These are phyloP conservation scores for Euphorbia peplus DNA, from an alignment of 345 rosid genomes.

Conservation along the genomic window DNA sequence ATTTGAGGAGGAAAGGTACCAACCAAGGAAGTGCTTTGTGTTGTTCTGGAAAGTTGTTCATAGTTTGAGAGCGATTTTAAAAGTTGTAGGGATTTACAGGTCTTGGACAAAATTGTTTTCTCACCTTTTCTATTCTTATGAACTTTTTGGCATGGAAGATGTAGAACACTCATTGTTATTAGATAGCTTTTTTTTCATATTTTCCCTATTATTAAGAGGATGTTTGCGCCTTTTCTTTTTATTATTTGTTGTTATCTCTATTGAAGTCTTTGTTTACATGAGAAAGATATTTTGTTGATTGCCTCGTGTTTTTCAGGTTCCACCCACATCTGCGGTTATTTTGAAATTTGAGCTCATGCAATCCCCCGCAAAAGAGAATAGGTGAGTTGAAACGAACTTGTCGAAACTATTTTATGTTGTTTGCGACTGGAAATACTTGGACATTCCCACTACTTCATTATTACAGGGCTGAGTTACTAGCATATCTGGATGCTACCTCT, in stretches of 20 bases:
- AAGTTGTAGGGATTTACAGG: neutral
- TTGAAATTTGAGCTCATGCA: conserved; percentile 91
- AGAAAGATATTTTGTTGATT: conserved; percentile 6
- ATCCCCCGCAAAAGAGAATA: conserved; percentile 53
- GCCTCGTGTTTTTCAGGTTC: conserved; percentile 42
- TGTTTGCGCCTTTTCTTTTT: neutral
- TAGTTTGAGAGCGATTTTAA: neutral
- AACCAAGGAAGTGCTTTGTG: neutral
- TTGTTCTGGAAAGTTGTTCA: neutral
- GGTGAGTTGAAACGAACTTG: conserved; percentile 33
- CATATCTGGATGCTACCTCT: conserved; percentile 51
- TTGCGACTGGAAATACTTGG: neutral
- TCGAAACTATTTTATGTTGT: neutral
- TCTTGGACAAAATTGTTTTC: neutral
- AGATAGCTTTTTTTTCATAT: neutral
- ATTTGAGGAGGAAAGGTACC: neutral
- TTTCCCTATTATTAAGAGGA: neutral
- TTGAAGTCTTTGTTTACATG: neutral
- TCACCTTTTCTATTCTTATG: neutral
- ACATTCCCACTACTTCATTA: conserved; percentile 7
- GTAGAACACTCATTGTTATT: neutral
- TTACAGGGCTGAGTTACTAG: conserved; percentile 51
- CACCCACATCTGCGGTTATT: conserved; percentile 68
- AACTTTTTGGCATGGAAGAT: neutral
- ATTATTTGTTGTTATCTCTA: conserved; percentile 1